These are phyloP conservation scores for Scolecobasidium constrictum DNA, from an alignment of 2,329 filamentous ascomycete genomes.

Conservation along the genomic window DNA sequence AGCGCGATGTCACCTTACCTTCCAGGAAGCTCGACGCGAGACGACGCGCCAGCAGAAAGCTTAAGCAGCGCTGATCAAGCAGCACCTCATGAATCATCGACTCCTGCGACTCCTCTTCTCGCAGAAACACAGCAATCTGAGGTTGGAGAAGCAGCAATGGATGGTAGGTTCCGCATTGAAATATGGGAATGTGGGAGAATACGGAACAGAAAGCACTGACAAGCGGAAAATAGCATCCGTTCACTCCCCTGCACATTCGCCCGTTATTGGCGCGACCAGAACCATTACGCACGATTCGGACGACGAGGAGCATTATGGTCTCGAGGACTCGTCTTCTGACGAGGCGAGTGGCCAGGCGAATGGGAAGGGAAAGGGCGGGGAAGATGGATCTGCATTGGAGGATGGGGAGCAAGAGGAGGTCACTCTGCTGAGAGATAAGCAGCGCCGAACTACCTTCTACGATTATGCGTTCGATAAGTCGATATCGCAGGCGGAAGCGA, in stretches of 20 bases:
- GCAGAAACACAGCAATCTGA: no score
- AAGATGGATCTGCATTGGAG: conserved; percentile 3
- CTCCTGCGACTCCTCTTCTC: no score
- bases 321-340: conserved; percentile 2
- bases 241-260: conserved; percentile 6
- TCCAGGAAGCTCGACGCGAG: not conserved
- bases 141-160: no score
- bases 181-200: no score
- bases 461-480: conserved; percentile 90
- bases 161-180: no score
- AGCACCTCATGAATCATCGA: no score
- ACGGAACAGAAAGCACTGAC: no score
- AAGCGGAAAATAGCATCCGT: conserved; percentile 6
- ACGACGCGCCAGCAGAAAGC: not conserved
- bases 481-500: conserved; percentile 88
- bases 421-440: conserved; percentile 38
- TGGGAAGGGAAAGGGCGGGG: not conserved
- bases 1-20: not conserved
- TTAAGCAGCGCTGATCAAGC: no score
- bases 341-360: not conserved
- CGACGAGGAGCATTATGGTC: conserved; percentile 4
- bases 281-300: conserved; percentile 3
- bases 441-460: conserved; percentile 73
- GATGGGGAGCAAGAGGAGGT: conserved; percentile 11
- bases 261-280: conserved; percentile 5